These are phyloP conservation scores for Neopestalotiopsis sp. DNA, from an alignment of 2,329 filamentous ascomycete species.

Conservation along the genomic window DNA sequence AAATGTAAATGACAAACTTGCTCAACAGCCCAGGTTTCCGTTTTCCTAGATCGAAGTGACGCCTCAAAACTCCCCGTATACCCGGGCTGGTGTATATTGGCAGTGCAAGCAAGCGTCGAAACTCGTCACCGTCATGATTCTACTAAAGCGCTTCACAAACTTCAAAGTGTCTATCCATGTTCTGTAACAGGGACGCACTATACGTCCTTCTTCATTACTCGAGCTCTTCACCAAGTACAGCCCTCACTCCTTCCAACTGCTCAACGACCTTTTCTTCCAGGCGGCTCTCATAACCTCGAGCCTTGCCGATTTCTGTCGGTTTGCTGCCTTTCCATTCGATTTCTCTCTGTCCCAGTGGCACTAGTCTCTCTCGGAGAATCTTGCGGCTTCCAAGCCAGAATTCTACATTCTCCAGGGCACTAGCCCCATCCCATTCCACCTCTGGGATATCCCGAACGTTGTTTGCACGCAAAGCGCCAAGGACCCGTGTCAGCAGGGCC, in stretches of 20 bases:
- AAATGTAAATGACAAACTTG: not conserved
- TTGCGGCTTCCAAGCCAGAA: conserved; percentile 76
- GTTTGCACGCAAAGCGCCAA: conserved; percentile 68
- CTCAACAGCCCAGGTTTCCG: not conserved
- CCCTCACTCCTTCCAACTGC: conserved; percentile 68
- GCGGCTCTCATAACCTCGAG: conserved; percentile 61
- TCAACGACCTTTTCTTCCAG: conserved; percentile 78
- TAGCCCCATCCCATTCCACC: conserved; percentile 75
- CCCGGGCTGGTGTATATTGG: not conserved
- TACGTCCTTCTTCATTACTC: conserved; percentile 37
- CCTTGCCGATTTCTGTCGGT: conserved; percentile 38
- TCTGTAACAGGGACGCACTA: not conserved
- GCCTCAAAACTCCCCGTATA: not conserved
- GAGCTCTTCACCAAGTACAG: conserved; percentile 59
- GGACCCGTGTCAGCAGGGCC: conserved; percentile 74
- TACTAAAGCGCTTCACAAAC: not conserved
- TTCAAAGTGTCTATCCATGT: not conserved
- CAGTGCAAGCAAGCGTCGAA: not conserved
- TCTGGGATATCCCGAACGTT: conserved; percentile 76
- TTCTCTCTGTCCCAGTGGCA: conserved; percentile 77
- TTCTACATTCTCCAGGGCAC: conserved; percentile 81
- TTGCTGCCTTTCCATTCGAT: conserved; percentile 60
- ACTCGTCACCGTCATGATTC: not conserved
- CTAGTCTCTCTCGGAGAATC: conserved; percentile 73
- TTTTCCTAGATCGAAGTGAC: conserved; percentile 3